Base-by-base conservation (phyloP, 441 rosid species). In the Erodium trifolium region DNA sequence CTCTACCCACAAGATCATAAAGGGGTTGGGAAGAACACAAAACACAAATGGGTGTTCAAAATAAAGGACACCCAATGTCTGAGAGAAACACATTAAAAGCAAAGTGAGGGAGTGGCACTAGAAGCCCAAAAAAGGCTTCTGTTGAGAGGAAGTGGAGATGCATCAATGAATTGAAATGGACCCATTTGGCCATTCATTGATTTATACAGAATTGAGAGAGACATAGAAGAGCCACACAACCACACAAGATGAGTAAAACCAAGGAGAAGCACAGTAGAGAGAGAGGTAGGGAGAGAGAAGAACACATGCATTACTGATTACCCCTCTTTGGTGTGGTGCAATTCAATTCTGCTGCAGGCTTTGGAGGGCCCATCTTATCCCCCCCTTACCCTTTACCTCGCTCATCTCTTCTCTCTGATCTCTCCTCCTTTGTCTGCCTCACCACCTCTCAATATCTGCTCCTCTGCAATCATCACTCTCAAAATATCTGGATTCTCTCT, bases 301-400 rank as follows among this genome's bases (percentile, higher is more conserved):
- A 16, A 55, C 9, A 51, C 57, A 51, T 51, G 18, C 62, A 55
- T 55, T 55, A 14, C 62, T 55, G 62, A 55, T 55, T 55, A 62
- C 65, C 37, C 35, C 9, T 62, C 35, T 8, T 10, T 62, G 12
- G 13, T 19, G 82, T 83, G 78, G 86, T 70, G 74, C 69, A 85
- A 91, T 92, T 88, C 90, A 83, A 82, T 76, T 85, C 78, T 75
- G 81, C 75, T 82, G 88, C 95, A 91, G 95, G 90, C 93, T 88
- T 83, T 87, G 70, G 76, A 77, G 85, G 82, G 88, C 82, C 90
- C 88, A 70, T 79, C 53, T 17, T 59, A 60, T 67, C 34, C 43
- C 71, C 43, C 71, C 18, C 17, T 43, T 23, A 23, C 17, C 67
- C 45, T 14, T 62, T 73, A 63, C 68, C 70, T 75, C 9, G 7